A percentile compares a stretch with the other conserved stretches of the same genome.
These are phyloP conservation scores for Aspergillus sclerotialis DNA, from an alignment of 2,329 filamentous ascomycete species.

Conservation along the genomic window DNA sequence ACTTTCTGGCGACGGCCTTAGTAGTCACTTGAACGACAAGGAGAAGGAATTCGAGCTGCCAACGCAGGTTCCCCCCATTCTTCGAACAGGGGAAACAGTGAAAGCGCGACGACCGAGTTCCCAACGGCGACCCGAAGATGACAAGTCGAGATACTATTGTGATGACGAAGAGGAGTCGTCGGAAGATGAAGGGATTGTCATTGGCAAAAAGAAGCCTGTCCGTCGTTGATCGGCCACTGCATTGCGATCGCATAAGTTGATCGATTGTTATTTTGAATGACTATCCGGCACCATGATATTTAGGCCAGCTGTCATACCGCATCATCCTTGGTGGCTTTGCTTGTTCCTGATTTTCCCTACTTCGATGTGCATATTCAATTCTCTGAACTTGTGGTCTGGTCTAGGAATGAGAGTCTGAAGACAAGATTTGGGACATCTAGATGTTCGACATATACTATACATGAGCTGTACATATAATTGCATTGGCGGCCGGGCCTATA, in stretches of 20 bases:
- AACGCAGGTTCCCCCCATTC: conserved; percentile 27
- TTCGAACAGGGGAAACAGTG: conserved; percentile 37
- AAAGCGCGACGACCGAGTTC: conserved; percentile 21
- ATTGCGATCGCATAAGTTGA: not conserved
- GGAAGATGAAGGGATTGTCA: conserved; percentile 36
- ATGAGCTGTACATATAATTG: not conserved
- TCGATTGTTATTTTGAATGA: too few species aligned
- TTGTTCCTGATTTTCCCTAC: too few species aligned
- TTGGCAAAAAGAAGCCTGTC: conserved; percentile 28
- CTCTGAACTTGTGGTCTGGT: not conserved
- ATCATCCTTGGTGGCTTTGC: too few species aligned
- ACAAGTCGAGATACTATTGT: conserved; percentile 33
- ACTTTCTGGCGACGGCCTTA: conserved; percentile 33
- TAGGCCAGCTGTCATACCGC: too few species aligned
- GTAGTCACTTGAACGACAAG: conserved; percentile 15
- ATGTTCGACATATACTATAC: not conserved
- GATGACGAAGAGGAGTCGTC: conserved; percentile 35
- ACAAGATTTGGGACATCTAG: not conserved
- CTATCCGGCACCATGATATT: too few species aligned
- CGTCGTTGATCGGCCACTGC: conserved; percentile 2
- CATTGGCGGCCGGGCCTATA: not conserved
- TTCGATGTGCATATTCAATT: not conserved
- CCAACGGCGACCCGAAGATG: conserved; percentile 24
- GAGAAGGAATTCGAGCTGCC: conserved; percentile 21
- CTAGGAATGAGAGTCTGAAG: not conserved